These are phyloP conservation scores for Exophiala spinifera DNA, from an alignment of 2,329 filamentous ascomycete species.

Conservation along the genomic window DNA sequence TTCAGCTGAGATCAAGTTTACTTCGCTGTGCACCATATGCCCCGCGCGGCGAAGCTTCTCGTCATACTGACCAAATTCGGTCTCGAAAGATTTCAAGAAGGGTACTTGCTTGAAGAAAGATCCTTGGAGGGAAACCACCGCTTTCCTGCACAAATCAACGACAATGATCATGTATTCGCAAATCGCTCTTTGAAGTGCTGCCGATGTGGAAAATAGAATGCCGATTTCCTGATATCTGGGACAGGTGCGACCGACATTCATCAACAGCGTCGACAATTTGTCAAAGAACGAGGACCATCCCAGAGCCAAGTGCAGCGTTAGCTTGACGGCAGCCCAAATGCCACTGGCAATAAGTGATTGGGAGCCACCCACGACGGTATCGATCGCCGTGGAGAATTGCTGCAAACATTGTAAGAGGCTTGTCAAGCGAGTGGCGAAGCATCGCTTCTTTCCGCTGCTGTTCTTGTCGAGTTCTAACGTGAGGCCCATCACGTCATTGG, in stretches of 20 bases:
- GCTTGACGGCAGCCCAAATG: constrained; percentile 28
- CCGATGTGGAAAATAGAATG: constrained; percentile 19
- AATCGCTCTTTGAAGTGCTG: constrained; percentile 19
- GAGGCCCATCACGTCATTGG: constrained; percentile 21
- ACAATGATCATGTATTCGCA: constrained; percentile 26
- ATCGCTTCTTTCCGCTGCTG: constrained; percentile 13
- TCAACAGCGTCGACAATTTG: constrained; percentile 26
- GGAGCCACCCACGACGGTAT: constrained; percentile 26
- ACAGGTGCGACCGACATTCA: constrained; percentile 24
- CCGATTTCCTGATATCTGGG: constrained; percentile 26
- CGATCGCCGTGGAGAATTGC: constrained; percentile 25
- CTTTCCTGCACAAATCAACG: constrained; percentile 19
- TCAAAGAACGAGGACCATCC: constrained; percentile 28
- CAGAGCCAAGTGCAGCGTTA: constrained; percentile 17
- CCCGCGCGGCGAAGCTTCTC: neutral
- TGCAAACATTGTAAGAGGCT: constrained; percentile 26
- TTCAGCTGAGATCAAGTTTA: constrained; percentile 8
- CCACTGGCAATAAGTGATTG: constrained; percentile 18
- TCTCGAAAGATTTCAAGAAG: constrained; percentile 16
- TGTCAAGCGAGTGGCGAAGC: constrained; percentile 26
- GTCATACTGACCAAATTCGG: constrained; percentile 10
- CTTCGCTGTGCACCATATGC: constrained; percentile 9
- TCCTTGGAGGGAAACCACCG: constrained; percentile 21
- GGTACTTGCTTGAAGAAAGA: constrained; percentile 10
- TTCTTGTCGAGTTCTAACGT: constrained; percentile 24